Base-by-base conservation (phyloP, 192 early-diverging fungal species). In the Chytriomyces confervae region DNA sequence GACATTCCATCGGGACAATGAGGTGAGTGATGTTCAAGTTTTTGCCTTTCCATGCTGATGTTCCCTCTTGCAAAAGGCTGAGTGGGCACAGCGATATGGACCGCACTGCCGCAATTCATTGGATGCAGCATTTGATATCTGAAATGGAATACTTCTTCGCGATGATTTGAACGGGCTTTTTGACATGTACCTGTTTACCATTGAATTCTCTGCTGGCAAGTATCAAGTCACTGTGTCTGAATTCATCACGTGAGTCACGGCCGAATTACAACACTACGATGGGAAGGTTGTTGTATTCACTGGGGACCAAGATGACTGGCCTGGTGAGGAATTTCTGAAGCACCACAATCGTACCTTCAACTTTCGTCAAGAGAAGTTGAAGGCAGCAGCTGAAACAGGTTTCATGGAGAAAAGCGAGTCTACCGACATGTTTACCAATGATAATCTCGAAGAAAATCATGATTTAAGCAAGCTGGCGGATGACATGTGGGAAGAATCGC, bases 401-500 rank as follows among this genome's bases (percentile, higher is more conserved):
- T 53, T 53, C 9, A 53, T 53, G 51, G 51, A 8, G 51, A 53
- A 53, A 53, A 10, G 51, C 9, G 8, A 10, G 51, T 53, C 51
- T 18, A 53, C n/a, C n/a, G n/a, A n/a, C n/a, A n/a, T n/a, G n/a
- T n/a, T 18, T 8, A 53, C 9, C 51, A 53, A 53, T 53, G 51
- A 53, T 53, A 18, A 53, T 53, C 8, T 8, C 51, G 51, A 53
- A 18, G 51, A 53, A 53, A 18, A 10, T 53, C 9, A 18, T 18
- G 9, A 53, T 53, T 53, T 53, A 8, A 53, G 51, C 18, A 53
- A 53, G 51, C 51, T 53, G 51, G 51, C 51, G 18, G 51, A 53
- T 53, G 51, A 53, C 8, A 53, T 53, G 51, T 53, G 51, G 51
- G 51, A 53, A 53, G 51, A 53, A 53, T 53, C 51, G 18, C 51